Percentiles rank a stretch among this genome's conserved stretches.
Conservation (phyloP, 2,329 filamentous ascomycete genomes). For the Cytospora schulzeri region DNA sequence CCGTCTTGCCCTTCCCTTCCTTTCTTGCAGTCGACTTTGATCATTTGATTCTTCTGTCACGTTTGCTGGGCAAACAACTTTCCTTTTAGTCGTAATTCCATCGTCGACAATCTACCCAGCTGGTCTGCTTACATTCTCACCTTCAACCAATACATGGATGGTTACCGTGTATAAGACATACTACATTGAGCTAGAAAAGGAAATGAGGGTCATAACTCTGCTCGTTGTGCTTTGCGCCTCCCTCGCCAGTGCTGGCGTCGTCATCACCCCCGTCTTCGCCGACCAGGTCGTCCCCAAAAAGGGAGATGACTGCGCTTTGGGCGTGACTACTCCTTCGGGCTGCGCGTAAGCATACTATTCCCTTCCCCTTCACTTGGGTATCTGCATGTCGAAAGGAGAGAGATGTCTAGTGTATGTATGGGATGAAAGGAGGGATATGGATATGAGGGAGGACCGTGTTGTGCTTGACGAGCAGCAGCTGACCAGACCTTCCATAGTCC, state of each 20-base stretch:
- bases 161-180: background rate
- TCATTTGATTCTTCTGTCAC: background rate
- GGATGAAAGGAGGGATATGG: no score
- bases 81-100: background rate
- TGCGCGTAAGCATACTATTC: slow-evolving; percentile 53
- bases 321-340: slow-evolving; percentile 57
- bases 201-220: slow-evolving; percentile 45
- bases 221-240: slow-evolving; percentile 48
- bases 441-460: no score
- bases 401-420: background rate
- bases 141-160: no score
- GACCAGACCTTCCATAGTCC: background rate
- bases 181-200: slow-evolving; percentile 27
- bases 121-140: slow-evolving; percentile 4
- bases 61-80: slow-evolving; percentile 5
- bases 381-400: background rate
- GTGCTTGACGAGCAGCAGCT: background rate
- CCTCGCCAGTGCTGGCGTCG: slow-evolving; percentile 54
- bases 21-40: slow-evolving; percentile 4
- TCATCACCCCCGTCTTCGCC: slow-evolving; percentile 54
- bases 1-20: background rate
- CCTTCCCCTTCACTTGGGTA: background rate
- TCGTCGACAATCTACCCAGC: background rate
- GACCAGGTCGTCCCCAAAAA: slow-evolving; percentile 55
- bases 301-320: slow-evolving; percentile 56